Evolutionary conservation across 345 rosid species (phyloP).

Genomic region (Draba incana): DNA sequence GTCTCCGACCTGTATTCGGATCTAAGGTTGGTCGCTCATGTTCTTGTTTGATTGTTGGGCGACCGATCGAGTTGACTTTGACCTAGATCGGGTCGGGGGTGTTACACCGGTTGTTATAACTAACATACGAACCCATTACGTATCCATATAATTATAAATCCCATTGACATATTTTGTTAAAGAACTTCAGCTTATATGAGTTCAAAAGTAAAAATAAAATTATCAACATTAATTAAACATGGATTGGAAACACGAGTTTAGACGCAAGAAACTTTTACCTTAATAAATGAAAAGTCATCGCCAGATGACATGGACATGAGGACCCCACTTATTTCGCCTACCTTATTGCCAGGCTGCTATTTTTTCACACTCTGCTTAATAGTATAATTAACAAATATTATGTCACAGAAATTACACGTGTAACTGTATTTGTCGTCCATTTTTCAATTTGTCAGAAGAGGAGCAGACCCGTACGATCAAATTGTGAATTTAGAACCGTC

Average conservation of each 20-base stretch:
- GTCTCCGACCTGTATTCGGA: too few species aligned
- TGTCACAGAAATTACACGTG: constrained; percentile 31
- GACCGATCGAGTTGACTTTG: too few species aligned
- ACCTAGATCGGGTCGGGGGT: too few species aligned
- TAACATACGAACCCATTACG: too few species aligned
- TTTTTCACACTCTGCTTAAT: constrained; percentile 19
- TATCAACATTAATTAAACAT: background rate
- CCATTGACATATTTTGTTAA: background rate
- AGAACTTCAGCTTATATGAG: background rate
- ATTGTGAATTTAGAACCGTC: constrained; percentile 28
- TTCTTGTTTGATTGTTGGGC: too few species aligned
- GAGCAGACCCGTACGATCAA: constrained; percentile 22
- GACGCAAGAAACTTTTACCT: constrained; percentile 29
- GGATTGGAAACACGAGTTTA: constrained; percentile 2
- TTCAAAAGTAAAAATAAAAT: too few species aligned
- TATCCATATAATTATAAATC: background rate
- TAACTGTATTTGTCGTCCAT: constrained; percentile 11
- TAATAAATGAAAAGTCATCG: constrained; percentile 14
- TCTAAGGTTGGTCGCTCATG: too few species aligned
- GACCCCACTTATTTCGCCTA: constrained; percentile 38
- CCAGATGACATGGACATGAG: constrained; percentile 42
- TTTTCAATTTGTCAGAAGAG: constrained; percentile 14
- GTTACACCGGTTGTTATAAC: too few species aligned
- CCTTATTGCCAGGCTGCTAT: constrained; percentile 41
- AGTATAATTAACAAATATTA: background rate